Evolutionary conservation across 495 filamentous ascomycete species (phyloP).

Genomic region (Penicillium nucicola): DNA sequence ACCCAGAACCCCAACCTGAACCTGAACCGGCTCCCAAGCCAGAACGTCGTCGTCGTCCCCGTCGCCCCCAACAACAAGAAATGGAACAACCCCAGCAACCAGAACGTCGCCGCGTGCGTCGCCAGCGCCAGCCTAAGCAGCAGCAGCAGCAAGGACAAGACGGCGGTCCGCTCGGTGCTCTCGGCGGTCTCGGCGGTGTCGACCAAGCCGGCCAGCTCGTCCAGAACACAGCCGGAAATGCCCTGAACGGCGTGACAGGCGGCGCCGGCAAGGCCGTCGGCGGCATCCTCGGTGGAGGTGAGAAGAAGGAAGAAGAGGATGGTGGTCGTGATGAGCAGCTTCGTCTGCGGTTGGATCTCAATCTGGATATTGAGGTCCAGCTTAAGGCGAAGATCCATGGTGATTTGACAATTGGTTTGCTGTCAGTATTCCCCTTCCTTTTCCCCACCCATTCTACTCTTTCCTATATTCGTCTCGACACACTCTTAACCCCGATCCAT

Average conservation of each 20-base stretch:
- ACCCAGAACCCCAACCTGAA: conserved; percentile 19
- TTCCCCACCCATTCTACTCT: background rate
- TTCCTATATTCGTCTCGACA: background rate
- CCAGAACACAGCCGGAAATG: conserved; percentile 61
- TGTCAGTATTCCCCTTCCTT: conserved; percentile 56
- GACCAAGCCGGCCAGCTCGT: conserved; percentile 56
- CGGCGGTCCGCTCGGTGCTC: conserved; percentile 47
- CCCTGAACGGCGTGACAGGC: conserved; percentile 54
- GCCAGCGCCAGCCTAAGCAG: conserved; percentile 21
- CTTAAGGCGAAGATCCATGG: conserved; percentile 91
- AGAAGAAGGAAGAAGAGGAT: conserved; percentile 40
- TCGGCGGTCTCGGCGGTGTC: conserved; percentile 58
- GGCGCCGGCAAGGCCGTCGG: conserved; percentile 59
- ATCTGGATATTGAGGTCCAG: conserved; percentile 85
- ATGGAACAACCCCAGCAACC: conserved; percentile 40
- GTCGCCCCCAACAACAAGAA: conserved; percentile 34
- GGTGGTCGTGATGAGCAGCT: conserved; percentile 67
- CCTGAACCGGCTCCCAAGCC: conserved; percentile 26
- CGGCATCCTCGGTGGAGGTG: conserved; percentile 37
- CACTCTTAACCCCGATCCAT: background rate
- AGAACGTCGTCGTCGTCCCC: conserved; percentile 27
- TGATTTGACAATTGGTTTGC: conserved; percentile 78
- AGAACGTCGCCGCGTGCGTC: conserved; percentile 29
- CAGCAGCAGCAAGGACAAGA: conserved; percentile 30
- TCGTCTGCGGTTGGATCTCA: conserved; percentile 73